Evolutionary conservation across 805 yeast genomes (phyloP).

Genomic region (Lachancea waltii): DNA sequence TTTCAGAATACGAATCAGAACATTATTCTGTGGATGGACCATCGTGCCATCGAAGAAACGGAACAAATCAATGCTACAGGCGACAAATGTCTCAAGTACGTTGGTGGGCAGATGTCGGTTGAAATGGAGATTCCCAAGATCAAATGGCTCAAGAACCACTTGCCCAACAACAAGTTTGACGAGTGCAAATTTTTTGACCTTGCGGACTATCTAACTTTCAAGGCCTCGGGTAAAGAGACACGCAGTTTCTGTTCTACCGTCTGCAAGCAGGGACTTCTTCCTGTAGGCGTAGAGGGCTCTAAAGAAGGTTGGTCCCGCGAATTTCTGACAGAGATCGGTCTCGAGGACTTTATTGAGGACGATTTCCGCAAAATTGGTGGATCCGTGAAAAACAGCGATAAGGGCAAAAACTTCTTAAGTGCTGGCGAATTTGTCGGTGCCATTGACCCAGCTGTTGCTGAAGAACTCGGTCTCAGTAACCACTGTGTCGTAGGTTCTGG

Average conservation of each 20-base stretch:
- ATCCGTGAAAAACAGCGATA: constrained; percentile 61
- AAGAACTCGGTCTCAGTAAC: constrained; percentile 74
- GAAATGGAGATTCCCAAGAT: constrained; percentile 98
- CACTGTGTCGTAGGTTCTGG: constrained; percentile 87
- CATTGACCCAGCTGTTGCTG: constrained; percentile 60
- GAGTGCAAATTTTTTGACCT: constrained; percentile 81
- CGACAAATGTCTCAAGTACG: constrained; percentile 78
- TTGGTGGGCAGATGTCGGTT: constrained; percentile 95
- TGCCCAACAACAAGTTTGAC: constrained; percentile 55
- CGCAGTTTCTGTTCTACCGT: constrained; percentile 86
- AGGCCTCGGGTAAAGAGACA: constrained; percentile 81
- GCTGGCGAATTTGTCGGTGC: constrained; percentile 90
- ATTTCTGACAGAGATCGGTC: constrained; percentile 59
- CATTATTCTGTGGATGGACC: constrained; percentile 97
- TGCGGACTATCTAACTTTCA: constrained; percentile 86
- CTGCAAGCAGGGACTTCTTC: constrained; percentile 93
- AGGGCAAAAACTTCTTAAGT: constrained; percentile 46
- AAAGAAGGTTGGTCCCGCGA: constrained; percentile 84
- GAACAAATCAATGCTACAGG: constrained; percentile 70
- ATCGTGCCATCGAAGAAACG: constrained; percentile 82
- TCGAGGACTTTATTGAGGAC: constrained; percentile 72
- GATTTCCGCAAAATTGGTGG: constrained; percentile 82
- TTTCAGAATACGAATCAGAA: constrained; percentile 67
- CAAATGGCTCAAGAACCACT: constrained; percentile 87
- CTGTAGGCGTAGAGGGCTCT: constrained; percentile 85